Evolutionary conservation across 257 asterid genomes (phyloP).

Genomic region (Solanum pinnatisectum): DNA sequence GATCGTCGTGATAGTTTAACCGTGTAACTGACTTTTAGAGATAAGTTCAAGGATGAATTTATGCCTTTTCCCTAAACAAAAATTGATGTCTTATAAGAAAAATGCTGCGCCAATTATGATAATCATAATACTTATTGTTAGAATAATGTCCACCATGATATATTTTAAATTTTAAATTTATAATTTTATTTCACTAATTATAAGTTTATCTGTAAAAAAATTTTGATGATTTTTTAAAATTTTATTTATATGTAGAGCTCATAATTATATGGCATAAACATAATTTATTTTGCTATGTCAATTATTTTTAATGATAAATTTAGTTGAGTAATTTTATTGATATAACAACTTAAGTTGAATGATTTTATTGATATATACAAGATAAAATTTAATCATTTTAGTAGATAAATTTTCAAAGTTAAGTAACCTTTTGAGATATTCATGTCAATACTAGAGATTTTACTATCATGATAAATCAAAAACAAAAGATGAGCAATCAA

Average conservation of each 20-base stretch:
- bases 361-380: no score
- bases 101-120: neutral
- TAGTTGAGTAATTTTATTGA: neutral
- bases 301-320: no score
- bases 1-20: no score
- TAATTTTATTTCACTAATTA: neutral
- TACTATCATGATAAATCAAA: neutral
- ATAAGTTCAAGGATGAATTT: no score
- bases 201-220: neutral
- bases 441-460: neutral
- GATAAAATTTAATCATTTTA: no score
- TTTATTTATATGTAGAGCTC: neutral
- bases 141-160: neutral
- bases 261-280: neutral
- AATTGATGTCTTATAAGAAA: no score
- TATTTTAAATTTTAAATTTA: no score
- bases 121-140: no score
- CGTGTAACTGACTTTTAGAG: no score
- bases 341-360: no score
- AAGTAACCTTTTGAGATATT: neutral
- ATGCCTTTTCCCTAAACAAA: no score
- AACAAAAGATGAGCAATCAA: neutral
- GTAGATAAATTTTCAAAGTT: neutral
- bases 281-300: neutral
- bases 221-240: neutral